These are phyloP conservation scores for Papilionanthe hybrid DNA, from an alignment of 116 monocot species.

Conservation along the genomic window DNA sequence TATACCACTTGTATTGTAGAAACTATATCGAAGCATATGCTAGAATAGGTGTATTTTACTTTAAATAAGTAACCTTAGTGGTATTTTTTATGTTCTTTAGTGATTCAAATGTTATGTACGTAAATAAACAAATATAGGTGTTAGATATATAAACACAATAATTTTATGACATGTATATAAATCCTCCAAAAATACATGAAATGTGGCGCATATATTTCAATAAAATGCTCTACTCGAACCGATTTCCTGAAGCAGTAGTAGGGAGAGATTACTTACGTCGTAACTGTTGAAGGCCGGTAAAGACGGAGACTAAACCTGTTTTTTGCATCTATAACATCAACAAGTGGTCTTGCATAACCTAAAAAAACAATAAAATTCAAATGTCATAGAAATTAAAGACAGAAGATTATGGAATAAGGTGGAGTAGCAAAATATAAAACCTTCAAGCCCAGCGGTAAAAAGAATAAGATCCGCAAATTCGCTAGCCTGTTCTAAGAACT, in stretches of 20 bases:
- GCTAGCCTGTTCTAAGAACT: slow-evolving; percentile 60
- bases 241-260: not conserved
- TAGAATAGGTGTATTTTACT: too few relatives aligned
- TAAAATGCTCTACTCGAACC: too few relatives aligned
- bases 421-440: slow-evolving; percentile 15
- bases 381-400: not conserved
- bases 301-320: slow-evolving; percentile 67
- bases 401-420: not conserved
- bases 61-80: too few relatives aligned
- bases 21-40: too few relatives aligned
- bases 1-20: too few relatives aligned
- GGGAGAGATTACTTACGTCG: slow-evolving; percentile 42
- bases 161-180: too few relatives aligned
- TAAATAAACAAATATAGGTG: too few relatives aligned
- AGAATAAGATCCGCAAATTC: slow-evolving; percentile 85
- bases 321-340: slow-evolving; percentile 76
- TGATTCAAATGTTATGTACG: too few relatives aligned
- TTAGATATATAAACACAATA: too few relatives aligned
- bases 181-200: too few relatives aligned
- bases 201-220: too few relatives aligned
- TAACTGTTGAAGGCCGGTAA: slow-evolving; percentile 77
- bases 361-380: slow-evolving; percentile 15
- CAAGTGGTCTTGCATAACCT: slow-evolving; percentile 92
- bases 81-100: too few relatives aligned
- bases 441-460: slow-evolving; percentile 94